Base-by-base conservation (phyloP, 495 filamentous ascomycete species). In the Daldinia vernicosa region DNA sequence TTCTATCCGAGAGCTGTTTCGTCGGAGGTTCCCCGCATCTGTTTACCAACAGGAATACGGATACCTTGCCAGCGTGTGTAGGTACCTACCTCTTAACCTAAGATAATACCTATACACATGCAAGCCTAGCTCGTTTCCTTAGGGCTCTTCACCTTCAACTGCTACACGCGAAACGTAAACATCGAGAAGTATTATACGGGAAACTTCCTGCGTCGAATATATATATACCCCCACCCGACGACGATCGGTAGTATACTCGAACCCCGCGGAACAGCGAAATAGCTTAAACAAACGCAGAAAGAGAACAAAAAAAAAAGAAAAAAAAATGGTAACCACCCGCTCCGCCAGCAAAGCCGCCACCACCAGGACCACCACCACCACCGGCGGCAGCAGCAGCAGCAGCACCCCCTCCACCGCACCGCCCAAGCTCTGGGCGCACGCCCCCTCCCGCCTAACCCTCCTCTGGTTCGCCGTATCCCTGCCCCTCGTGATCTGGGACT, bases 401-500 rank as follows among this genome's bases (percentile, higher is more conserved):
- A n/a, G n/a, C n/a, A n/a, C n/a, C n/a, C n/a, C n/a, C n/a, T n/a
- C n/a, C n/a, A 27, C 56, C 9, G 32, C 53, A 2, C 14, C 61
- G 9, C 27, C 22, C 0, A 47, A 47, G 43, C 66, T 54, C 11
- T 91, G 90, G 89, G 80, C 87, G 0, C 92, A 97, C 81, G 88
- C 88, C 0, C 92, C 92, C 1, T 84, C 88, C 17, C 82, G 83
- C 19, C 74, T 89, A 6, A 84, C 89, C 24, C 87, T 93, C 19
- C 70, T 89, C 70, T 97, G 93, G 93, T 85, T 97, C 26, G 70
- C 86, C 52, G 32, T 94, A 58, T 94, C 93, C n/a, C 80, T 95
- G 4, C 93, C 94, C 3, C 82, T 94, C 60, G 91, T 95, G n/a
- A 69, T 84, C 50, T 96, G 94, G 94, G 95, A 98, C 81, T 84